Base-by-base conservation (phyloP, 257 asterid genomes). In the Gentiana straminea region DNA sequence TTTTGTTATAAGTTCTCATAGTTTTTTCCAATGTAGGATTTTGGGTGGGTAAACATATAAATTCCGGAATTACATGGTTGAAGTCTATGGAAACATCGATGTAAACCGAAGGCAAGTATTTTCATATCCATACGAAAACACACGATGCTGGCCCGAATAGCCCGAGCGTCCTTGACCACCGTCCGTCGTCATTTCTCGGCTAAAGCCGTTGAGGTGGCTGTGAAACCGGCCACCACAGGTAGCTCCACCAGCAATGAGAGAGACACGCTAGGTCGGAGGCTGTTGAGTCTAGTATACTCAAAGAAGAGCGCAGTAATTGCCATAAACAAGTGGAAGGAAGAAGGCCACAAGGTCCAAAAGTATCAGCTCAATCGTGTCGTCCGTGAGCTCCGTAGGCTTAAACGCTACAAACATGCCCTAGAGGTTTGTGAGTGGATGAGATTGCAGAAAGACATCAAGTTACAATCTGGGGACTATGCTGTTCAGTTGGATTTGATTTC, bases 361-460 rank as follows among this genome's bases (percentile, higher is more conserved):
- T 82, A 82, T 79, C 86, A 82, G 62, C 92, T 90, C 64, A 86
- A 79, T 68, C 96, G 95, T 69, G 78, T 82, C 35, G 89, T 84
- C 52, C 85, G 98, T 13, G 94, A 86, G 77, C 95, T 90, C 57
- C 80, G 98, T 3, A 73, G 65, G 71, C 80, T 79, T 52, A 82
- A 78, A 70, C 96, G 94, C 33, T 77, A 77, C 70, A 86, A 79
- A 69, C 94, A 86, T 65, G 95, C 94, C 39, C 95, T 90, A 59
- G 94, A 91, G 98, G 76, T 92, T 33, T 92, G 94, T 68, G 97
- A 88, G 76, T 92, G 97, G 95, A 88, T 88, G 98, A 73, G 59
- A 75, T 56, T 61, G 8, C 98, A 85, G 65, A 83, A 81, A 55
- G 94, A 88, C 71, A 69, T 92, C 67, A 67, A 81, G 74, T 83